Evolutionary conservation across 129 eudicot genomes (phyloP).

Genomic region (Flaveria brownii): DNA sequence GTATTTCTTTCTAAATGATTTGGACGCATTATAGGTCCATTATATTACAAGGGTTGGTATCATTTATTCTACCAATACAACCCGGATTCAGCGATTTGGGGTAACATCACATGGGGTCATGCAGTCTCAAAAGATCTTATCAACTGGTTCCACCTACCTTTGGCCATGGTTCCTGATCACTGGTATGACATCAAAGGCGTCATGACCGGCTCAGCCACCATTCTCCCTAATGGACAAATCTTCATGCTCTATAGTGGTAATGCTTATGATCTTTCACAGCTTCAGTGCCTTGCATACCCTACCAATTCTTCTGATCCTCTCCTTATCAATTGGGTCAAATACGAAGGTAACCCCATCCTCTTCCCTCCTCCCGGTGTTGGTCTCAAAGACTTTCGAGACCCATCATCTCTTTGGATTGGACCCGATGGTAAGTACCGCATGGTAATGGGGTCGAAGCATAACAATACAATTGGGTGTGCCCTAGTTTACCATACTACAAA

Average conservation of each 20-base stretch:
- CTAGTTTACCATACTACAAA: conserved; percentile 58
- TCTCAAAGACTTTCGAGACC: conserved; percentile 64
- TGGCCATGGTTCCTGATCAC: conserved; percentile 78
- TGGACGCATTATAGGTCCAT: conserved; percentile 54
- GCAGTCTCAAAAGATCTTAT: conserved; percentile 71
- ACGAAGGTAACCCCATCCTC: conserved; percentile 62
- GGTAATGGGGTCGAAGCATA: conserved; percentile 61
- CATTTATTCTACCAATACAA: conserved; percentile 84
- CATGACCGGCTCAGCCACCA: conserved; percentile 83
- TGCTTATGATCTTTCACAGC: conserved; percentile 55
- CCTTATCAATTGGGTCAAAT: conserved; percentile 72
- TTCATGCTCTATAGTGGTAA: conserved; percentile 65
- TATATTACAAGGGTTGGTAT: conserved; percentile 78
- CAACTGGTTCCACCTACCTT: conserved; percentile 66
- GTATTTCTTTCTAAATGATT: background rate
- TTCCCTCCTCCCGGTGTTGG: conserved; percentile 67
- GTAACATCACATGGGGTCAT: conserved; percentile 84
- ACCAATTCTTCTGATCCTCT: conserved; percentile 70
- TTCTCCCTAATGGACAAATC: conserved; percentile 62
- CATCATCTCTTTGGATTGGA: conserved; percentile 64
- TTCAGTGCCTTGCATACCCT: conserved; percentile 72
- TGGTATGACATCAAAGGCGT: conserved; percentile 76
- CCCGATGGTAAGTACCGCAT: conserved; percentile 66
- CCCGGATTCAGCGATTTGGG: conserved; percentile 74
- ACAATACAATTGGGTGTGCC: conserved; percentile 53